Evolutionary conservation across 148 eudicot species (phyloP), one percentile per base, ranked within the genome.

Genomic region (Nyssa sinensis): DNA sequence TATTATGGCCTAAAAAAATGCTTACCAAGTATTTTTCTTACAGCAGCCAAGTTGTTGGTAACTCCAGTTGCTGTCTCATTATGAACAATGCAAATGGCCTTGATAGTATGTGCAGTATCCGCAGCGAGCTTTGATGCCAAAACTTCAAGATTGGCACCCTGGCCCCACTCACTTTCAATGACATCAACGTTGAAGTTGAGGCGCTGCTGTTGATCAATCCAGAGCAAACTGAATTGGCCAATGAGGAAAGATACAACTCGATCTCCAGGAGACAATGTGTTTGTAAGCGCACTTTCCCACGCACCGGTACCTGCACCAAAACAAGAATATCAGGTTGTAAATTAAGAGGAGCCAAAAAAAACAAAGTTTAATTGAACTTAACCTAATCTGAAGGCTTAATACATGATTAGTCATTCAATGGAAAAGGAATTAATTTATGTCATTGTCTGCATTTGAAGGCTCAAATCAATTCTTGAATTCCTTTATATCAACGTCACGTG

Each of bases 1-100:
- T 19, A 49, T 9, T 49, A 14, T 49, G 21, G 47, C 11, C 14
- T 1, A 24, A 37, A 72, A 61, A 23, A 73, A 31, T 64, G 33
- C 76, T 81, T 78, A 95, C 98, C 99, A 55, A 95, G 91, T 69
- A 95, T 85, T 83, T 85, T 90, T 62, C 99, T 76, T 19, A 95
- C 98, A 68, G 96, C 77, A 71, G 98, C 94, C 83, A 95, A 80
- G 85, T 95, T 95, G 88, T 95, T 95, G 86, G 99, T 93, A 59
- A 95, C 99, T 37, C 99, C 99, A 68, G 99, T 95, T 27, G 99
- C 98, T 11, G 99, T 95, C 84, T 95, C 99, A 79, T 95, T 95
- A 83, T 95, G 99, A 35, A 95, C 99, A 67, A 95, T 93, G 82
- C 99, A 95, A 71, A 95, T 80, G 73, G 99, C 99, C 84, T 95